Percentiles rank a stretch among this genome's conserved stretches.
Evolutionary conservation across 768 basidiomycete genomes (phyloP).

Genomic region (Leucosporidium creatinivorum): DNA sequence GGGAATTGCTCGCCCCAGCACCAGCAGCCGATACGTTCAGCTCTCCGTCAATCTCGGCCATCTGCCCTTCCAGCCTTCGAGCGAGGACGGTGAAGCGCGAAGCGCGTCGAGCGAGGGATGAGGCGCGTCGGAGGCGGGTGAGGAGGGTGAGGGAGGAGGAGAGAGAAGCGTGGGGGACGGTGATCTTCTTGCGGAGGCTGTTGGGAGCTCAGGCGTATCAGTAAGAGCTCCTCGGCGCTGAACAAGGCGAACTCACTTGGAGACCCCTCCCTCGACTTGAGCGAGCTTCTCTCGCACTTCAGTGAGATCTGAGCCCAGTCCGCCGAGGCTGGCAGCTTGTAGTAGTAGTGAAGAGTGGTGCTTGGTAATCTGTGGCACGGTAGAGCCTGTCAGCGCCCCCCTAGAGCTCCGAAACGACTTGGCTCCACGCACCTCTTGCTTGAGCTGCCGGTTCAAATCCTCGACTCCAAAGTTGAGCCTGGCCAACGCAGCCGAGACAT

Average conservation of each 20-base stretch:
- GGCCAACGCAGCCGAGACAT: conserved; percentile 79
- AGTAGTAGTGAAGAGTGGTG: conserved; percentile 76
- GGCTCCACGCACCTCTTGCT: conserved; percentile 57
- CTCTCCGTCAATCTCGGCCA: conserved; percentile 55
- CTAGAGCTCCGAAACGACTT: not conserved
- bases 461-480: conserved; percentile 82
- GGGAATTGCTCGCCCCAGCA: not conserved
- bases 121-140: conserved; percentile 69
- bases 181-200: conserved; percentile 78
- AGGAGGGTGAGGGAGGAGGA: conserved; percentile 63
- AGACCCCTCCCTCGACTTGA: conserved; percentile 66
- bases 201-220: conserved; percentile 31
- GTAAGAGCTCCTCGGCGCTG: conserved; percentile 19
- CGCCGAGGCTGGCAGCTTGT: conserved; percentile 66
- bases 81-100: conserved; percentile 78
- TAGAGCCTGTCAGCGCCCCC: not conserved
- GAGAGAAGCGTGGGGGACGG: conserved; percentile 70
- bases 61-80: conserved; percentile 73
- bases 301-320: conserved; percentile 62
- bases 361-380: conserved; percentile 55
- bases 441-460: conserved; percentile 84
- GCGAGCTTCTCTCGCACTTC: conserved; percentile 62
- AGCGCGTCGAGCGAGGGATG: conserved; percentile 73
- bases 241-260: conserved; percentile 50
- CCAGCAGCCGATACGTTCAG: not conserved